Base-by-base conservation (phyloP, 768 basidiomycete species). In the Kwoniella pini region DNA sequence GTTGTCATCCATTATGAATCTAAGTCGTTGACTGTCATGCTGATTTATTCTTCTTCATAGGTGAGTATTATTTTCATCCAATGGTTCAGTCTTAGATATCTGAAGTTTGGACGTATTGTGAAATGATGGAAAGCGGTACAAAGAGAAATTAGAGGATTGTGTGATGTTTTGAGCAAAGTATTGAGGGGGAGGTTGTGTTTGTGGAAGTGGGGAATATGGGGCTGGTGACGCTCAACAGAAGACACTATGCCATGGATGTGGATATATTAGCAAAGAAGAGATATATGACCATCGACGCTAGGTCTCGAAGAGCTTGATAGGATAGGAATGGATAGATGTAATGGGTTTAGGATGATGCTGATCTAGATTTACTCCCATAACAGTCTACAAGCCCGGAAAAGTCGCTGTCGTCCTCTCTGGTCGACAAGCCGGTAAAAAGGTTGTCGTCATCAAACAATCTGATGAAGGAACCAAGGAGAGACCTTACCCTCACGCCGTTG, bases 401-500 rank as follows among this genome's bases (percentile, higher is more conserved):
- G 79, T 80, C 60, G 79, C 79, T 69, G 93, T 98, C 82, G 87
- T 97, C 81, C 90, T 98, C 79, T 90, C 93, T 82, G 96, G 96
- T 79, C 93, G 96, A 79, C 96, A 97, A 80, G 96, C 96, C 69
- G 96, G 96, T 78, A 92, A 91, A 84, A 99, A 99, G 85, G 95
- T 97, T 70, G 95, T 99, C 64, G 90, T 98, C 69, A 92, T 99
- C 81, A 96, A 94, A 82, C 95, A 97, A 81, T 79, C 87, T 65
- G 96, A 99, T 79, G 96, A 98, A 79, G 94, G 94, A 40, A 91
- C 88, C 71, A 97, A 97, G 82, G 91, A 93, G 71, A 85, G 91
- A 65, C 91, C 88, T 57, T 99, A 96, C 83, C 90, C 95, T 68
- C 93, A 99, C 80, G 96, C 96, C 72, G 88, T 99, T 77, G 95